Conservation (phyloP, 257 asterid genomes). For the Nicotiana benthamiana region DNA sequence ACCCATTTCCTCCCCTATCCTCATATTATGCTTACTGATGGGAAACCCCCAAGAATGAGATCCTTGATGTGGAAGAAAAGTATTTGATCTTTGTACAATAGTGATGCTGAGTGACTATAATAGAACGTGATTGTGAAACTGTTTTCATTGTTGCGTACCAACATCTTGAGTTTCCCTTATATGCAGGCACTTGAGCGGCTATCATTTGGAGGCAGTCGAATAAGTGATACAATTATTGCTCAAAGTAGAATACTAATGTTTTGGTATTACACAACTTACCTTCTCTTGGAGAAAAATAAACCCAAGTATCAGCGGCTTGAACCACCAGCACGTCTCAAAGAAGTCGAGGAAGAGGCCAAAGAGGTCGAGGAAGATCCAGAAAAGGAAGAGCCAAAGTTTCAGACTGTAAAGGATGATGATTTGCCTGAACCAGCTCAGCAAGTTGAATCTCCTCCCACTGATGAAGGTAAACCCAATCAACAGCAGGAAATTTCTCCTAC, state of each 20-base stretch:
- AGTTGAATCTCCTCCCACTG: slow-evolving; percentile 40
- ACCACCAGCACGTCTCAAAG: slow-evolving; percentile 31
- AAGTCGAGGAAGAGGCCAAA: background rate
- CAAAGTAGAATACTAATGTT: slow-evolving; percentile 77
- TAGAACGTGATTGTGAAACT: background rate
- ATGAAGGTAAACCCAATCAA: slow-evolving; percentile 79
- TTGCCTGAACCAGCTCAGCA: slow-evolving; percentile 9
- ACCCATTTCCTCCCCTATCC: background rate
- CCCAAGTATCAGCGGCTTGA: slow-evolving; percentile 83
- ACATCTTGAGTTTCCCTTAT: background rate
- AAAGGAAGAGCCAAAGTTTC: no score
- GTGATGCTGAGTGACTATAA: no score
- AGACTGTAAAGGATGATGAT: background rate
- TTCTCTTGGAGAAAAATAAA: slow-evolving; percentile 84
- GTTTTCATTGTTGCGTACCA: background rate
- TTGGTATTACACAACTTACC: slow-evolving; percentile 87
- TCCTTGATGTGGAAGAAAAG: no score
- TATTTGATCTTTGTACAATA: no score
- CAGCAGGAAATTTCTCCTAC: slow-evolving; percentile 59
- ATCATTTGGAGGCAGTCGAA: slow-evolving; percentile 70
- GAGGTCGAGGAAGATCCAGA: background rate
- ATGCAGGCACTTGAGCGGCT: slow-evolving; percentile 75
- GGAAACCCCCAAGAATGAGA: background rate
- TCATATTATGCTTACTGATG: background rate
- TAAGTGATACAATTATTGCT: slow-evolving; percentile 63